These are phyloP conservation scores for Trichoderma virens DNA, from an alignment of 495 filamentous ascomycete species.

Conservation along the genomic window DNA sequence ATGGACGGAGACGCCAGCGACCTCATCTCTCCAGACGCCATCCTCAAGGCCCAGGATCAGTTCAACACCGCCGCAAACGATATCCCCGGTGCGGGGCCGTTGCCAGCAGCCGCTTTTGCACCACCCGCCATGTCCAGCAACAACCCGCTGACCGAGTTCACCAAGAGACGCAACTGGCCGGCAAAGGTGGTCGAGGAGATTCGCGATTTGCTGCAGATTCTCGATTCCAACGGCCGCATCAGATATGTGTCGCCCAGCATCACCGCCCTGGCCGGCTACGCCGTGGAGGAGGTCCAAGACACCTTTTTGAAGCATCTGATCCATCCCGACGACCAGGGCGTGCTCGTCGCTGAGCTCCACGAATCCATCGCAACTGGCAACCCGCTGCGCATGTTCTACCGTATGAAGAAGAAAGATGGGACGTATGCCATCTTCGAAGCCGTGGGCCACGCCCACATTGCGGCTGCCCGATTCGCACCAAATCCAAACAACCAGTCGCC, in stretches of 20 bases:
- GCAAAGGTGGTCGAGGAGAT: conserved; percentile 84
- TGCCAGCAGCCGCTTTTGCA: conserved; percentile 14
- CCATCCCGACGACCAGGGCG: conserved; percentile 77
- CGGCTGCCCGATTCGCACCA: conserved; percentile 55
- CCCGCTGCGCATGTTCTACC: conserved; percentile 79
- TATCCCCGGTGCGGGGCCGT: conserved; percentile 47
- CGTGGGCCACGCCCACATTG: conserved; percentile 85
- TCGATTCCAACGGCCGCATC: conserved; percentile 76
- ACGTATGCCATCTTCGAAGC: conserved; percentile 77
- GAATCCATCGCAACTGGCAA: conserved; percentile 80
- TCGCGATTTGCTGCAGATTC: conserved; percentile 79
- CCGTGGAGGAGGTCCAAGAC: conserved; percentile 59
- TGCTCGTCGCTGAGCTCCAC: conserved; percentile 85
- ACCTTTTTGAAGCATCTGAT: conserved; percentile 71
- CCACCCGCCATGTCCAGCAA: conserved; percentile 27
- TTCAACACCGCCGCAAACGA: conserved; percentile 25
- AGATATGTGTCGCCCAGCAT: conserved; percentile 77
- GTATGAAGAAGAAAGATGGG: conserved; percentile 69
- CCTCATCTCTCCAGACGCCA: conserved; percentile 9
- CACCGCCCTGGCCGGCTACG: conserved; percentile 70
- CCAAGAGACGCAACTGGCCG: conserved; percentile 82
- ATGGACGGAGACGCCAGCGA: conserved; percentile 18
- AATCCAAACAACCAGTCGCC: conserved; percentile 55
- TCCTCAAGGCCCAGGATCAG: conserved; percentile 13
- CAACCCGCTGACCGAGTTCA: conserved; percentile 72